These are phyloP conservation scores for Ulota crispa DNA, from an alignment of 225 moss, liverwort and hornwort genomes.

Conservation along the genomic window DNA sequence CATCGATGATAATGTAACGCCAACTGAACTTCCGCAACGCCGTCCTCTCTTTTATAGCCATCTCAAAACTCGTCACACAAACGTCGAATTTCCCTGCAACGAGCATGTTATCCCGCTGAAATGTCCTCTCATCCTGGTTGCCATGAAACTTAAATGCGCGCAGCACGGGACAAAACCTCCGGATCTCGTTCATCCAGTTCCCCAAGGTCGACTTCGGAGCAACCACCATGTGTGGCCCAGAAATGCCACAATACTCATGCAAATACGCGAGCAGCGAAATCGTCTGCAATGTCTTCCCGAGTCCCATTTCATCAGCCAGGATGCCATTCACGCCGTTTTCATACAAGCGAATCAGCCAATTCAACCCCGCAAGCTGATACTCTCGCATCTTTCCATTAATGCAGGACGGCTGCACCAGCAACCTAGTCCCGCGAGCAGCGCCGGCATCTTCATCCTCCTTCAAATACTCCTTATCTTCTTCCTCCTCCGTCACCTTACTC, in stretches of 20 bases:
- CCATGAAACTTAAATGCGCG: slow-evolving; percentile 96
- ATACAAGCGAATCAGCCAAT: slow-evolving; percentile 98
- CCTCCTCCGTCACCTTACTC: slow-evolving; percentile 96
- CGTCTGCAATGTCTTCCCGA: slow-evolving; percentile 96
- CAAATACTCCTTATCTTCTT: slow-evolving; percentile 91
- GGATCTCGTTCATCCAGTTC: slow-evolving; percentile 99
- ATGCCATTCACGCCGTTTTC: slow-evolving; percentile 99
- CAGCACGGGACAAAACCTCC: slow-evolving; percentile 85
- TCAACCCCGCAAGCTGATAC: slow-evolving; percentile 97
- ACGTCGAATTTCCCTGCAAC: slow-evolving; percentile 96
- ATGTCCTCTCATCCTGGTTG: slow-evolving; percentile 85
- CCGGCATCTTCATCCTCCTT: slow-evolving; percentile 86
- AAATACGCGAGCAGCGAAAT: slow-evolving; percentile 92
- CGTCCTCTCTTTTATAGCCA: slow-evolving; percentile 98
- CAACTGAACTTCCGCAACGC: slow-evolving; percentile 88
- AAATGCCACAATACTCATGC: slow-evolving; percentile 86
- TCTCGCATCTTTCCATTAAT: slow-evolving; percentile 99
- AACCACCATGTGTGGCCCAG: slow-evolving; percentile 99
- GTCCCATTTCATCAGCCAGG: slow-evolving; percentile 98
- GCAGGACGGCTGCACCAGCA: slow-evolving; percentile 84
- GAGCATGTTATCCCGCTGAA: slow-evolving; percentile 73
- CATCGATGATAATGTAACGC: slow-evolving; percentile 99
- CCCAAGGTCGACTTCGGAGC: slow-evolving; percentile 96
- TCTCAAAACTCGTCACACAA: slow-evolving; percentile 98
- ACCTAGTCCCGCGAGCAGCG: slow-evolving; percentile 73